Base-by-base conservation (phyloP, 768 basidiomycete species). In the Tricholoma matsutake region DNA sequence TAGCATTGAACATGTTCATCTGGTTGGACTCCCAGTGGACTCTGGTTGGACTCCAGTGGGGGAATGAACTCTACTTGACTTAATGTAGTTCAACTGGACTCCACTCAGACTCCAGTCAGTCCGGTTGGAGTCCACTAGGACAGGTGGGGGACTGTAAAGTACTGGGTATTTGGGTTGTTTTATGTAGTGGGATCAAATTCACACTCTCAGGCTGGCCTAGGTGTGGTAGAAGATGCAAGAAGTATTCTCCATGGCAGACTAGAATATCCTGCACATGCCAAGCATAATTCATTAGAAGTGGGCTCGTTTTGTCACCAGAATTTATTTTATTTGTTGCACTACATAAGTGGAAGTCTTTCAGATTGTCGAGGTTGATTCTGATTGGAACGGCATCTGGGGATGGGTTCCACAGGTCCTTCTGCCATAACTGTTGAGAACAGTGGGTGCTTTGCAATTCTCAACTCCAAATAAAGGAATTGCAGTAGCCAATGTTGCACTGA, bases 371-470 rank as follows among this genome's bases (percentile, higher is more conserved):
- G 31, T 54, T 35, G 31, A 20, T n/a, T 11, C 47, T 9, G 4
- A 54, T 4, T 54, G 61, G 29, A 41, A 41, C 14, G n/a, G 31
- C 53, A 14, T 57, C 18, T 45, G 49, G 49, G 25, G 29, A 31
- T 11, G 49, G 65, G 56, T 75, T 75, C 13, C 68, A 32, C 0
- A 52, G 51, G 10, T 65, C 69, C 32, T 31, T 64, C 20, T 63
- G 39, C 77, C 76, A 78, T 3, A 78, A 63, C 35, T 72, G 62
- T 2, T 68, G 54, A 0, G 71, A 73, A 53, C 70, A 74, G 7
- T 57, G 1, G 78, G 61, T 51, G 73, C 69, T 5, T 64, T 54
- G 10, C n/a, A 14, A 25, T 43, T 51, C 7, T 61, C 62, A 3
- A 58, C 58, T n/a, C 63, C 63, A 37, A 64, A 56, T 4, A 77